A percentile compares a stretch with the other conserved stretches of the same genome.
Evolutionary conservation across 2,329 filamentous ascomycete genomes (phyloP).

Genomic region (Clonostachys chloroleuca): DNA sequence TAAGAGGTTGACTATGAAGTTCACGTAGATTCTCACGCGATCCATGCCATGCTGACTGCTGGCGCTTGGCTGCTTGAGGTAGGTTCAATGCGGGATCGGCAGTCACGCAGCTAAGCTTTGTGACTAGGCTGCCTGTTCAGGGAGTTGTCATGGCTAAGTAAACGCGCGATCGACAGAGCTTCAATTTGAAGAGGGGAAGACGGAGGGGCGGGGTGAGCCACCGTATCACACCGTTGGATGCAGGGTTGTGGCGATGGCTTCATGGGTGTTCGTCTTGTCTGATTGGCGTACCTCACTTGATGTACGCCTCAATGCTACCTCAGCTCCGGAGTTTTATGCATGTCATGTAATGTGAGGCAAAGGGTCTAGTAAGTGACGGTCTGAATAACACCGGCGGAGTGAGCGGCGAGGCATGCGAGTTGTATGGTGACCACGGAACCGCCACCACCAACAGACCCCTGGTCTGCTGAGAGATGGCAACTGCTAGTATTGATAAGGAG

Average conservation of each 20-base stretch:
- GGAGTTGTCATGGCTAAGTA: background rate
- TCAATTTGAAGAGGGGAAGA: background rate
- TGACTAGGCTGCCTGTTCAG: constrained; percentile 1
- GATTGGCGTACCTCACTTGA: background rate
- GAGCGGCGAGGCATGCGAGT: background rate
- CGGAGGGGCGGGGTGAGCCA: background rate
- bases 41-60: too few species aligned
- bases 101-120: background rate
- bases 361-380: background rate
- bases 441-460: background rate
- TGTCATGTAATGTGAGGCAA: too few species aligned
- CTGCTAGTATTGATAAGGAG: background rate
- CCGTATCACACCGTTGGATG: background rate
- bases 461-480: background rate
- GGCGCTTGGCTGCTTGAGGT: too few species aligned
- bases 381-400: background rate
- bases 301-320: background rate
- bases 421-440: background rate
- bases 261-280: background rate
- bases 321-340: too few species aligned
- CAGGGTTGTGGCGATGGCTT: background rate
- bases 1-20: too few species aligned
- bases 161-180: background rate
- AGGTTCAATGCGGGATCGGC: constrained; percentile 1
- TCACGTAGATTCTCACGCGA: too few species aligned